A percentile compares a stretch with the other conserved stretches of the same genome.
Conservation (phyloP, 2,329 filamentous ascomycete genomes). For the Botryotinia calthae region DNA sequence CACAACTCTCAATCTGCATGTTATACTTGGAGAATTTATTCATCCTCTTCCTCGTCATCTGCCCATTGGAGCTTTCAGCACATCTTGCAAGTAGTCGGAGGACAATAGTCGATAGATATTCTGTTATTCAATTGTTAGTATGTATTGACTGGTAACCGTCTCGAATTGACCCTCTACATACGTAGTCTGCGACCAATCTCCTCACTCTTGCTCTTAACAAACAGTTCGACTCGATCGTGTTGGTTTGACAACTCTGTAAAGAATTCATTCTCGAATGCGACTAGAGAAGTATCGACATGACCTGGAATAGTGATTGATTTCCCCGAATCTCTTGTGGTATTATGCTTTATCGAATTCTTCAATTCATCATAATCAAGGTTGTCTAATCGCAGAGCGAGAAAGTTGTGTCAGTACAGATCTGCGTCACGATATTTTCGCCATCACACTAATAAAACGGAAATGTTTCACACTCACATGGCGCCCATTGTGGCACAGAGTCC, state of each 20-base stretch:
- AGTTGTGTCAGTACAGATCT: conserved; percentile 18
- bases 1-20: conserved; percentile 49
- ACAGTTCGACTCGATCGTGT: conserved; percentile 74
- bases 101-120: conserved; percentile 31
- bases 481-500: conserved; percentile 80
- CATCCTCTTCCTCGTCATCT: conserved; percentile 31
- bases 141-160: conserved; percentile 1
- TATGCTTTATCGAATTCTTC: conserved; percentile 78
- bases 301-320: conserved; percentile 73
- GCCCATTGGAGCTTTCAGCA: conserved; percentile 27
- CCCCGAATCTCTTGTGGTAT: conserved; percentile 70
- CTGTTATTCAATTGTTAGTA: conserved; percentile 24
- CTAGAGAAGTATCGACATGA: conserved; percentile 56
- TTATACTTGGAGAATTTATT: conserved; percentile 37
- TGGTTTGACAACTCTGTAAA: conserved; percentile 69
- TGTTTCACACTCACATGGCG: conserved; percentile 55
- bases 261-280: conserved; percentile 68
- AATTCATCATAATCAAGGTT: conserved; percentile 89
- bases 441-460: background rate
- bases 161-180: conserved; percentile 42
- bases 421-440: conserved; percentile 16
- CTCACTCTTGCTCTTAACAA: conserved; percentile 75
- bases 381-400: conserved; percentile 47
- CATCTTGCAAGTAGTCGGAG: conserved; percentile 33
- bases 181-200: conserved; percentile 70